These are phyloP conservation scores for Candida glucosophila DNA, from an alignment of 1,139 yeast species.

Conservation along the genomic window DNA sequence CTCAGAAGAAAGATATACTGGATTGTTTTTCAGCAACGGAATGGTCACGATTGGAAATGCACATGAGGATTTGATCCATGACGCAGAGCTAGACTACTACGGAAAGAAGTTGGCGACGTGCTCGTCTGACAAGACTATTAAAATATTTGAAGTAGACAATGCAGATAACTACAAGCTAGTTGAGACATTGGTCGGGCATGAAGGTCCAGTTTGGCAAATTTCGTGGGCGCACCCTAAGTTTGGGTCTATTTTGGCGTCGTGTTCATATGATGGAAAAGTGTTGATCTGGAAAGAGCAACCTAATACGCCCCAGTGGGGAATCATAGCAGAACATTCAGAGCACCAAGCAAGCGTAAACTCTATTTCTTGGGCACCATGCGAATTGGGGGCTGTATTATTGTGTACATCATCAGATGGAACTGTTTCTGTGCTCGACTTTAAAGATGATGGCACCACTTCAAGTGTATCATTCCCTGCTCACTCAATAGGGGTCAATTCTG, in stretches of 20 bases:
- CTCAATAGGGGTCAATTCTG: conserved; percentile 88
- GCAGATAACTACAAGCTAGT: conserved; percentile 71
- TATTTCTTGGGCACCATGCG: conserved; percentile 96
- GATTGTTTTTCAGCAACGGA: conserved; percentile 6
- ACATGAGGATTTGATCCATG: conserved; percentile 88
- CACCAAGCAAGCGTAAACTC: conserved; percentile 95
- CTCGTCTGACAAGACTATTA: conserved; percentile 89
- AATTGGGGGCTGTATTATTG: conserved; percentile 83
- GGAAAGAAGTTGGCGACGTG: conserved; percentile 94
- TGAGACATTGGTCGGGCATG: conserved; percentile 83
- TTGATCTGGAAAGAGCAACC: conserved; percentile 83
- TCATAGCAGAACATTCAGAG: conserved; percentile 76
- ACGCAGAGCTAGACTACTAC: conserved; percentile 92
- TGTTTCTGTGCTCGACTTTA: conserved; percentile 84
- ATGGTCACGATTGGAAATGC: conserved; percentile 75
- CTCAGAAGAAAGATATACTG: conserved; percentile 1
- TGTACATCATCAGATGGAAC: conserved; percentile 93
- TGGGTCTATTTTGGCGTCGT: conserved; percentile 89
- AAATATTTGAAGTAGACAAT: conserved; percentile 78
- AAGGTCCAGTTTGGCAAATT: conserved; percentile 99
- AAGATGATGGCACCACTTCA: conserved; percentile 80
- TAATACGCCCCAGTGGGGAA: conserved; percentile 81
- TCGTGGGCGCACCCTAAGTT: conserved; percentile 99
- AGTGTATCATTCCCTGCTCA: conserved; percentile 69
- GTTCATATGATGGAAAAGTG: conserved; percentile 92